Base-by-base conservation (phyloP, 306 rosid species). In the Corylus heterophylla region DNA sequence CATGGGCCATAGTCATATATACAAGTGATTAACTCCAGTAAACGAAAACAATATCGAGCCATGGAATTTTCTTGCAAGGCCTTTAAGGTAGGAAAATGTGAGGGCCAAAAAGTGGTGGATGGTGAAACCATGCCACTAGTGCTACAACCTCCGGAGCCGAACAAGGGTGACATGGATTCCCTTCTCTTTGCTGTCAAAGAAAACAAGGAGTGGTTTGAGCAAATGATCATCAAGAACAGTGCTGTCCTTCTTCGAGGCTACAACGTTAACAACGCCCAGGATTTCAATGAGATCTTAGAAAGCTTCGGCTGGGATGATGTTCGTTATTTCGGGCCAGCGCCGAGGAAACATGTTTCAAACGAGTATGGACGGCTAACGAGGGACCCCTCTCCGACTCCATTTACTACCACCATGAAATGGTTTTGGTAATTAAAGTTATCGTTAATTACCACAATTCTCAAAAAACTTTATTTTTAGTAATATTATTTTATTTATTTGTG, bases 331-430 rank as follows among this genome's bases (percentile, higher is more conserved):
- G 98, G 98, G 51, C 98, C 95, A 1, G 97, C 98, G 22, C 95
- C 97, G 16, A 78, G 98, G 5, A 91, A 93, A 18, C 98, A 91
- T 69, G 76, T 93, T 48, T 54, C 82, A 93, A 93, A 48, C 81
- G 94, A 77, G 82, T 93, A 0, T 91, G 93, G 98, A 93, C 98
- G 74, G 98, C 97, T 18, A 93, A 93, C 75, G 98, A 93, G 87
- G 98, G 97, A 9, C 97, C 98, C 7, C 97, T 93, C 67, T 88
- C 94, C 3, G 91, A 90, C 79, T 91, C 91, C 92, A 81, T 93
- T n/a, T 87, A 87, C 85, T 93, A 81, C 62, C 98, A 93, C 85
- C 98, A 93, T 82, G 98, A 93, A 86, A 91, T 93, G 98, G 97
- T 91, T 76, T 80, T 93, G 95, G 98, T 93, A 89, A 88, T 90